Evolutionary conservation across 164 flowering plant species (phyloP).

Genomic region (Litsea cubeba): DNA sequence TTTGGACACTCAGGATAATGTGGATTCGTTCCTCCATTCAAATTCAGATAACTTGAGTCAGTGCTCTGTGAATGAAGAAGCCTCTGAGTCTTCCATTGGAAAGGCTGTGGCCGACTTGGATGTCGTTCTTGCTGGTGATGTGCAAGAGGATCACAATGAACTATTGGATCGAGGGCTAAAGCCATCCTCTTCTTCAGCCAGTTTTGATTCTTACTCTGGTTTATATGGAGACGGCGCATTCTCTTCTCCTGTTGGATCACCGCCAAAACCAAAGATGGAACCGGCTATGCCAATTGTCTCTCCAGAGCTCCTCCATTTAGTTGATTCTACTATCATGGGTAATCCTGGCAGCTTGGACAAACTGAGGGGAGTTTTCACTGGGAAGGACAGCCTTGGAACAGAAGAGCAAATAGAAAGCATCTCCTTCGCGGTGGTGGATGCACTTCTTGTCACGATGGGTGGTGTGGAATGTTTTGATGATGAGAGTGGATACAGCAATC

Average conservation of each 20-base stretch:
- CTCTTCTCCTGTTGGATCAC: conserved; percentile 59
- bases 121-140: conserved; percentile 27
- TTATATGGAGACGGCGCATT: conserved; percentile 38
- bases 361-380: conserved; percentile 68
- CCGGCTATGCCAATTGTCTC: conserved; percentile 78
- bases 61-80: conserved; percentile 5
- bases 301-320: conserved; percentile 91
- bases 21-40: conserved; percentile 25
- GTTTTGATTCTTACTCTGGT: conserved; percentile 47
- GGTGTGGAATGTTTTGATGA: conserved; percentile 98
- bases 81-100: conserved; percentile 24
- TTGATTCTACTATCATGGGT: conserved; percentile 98
- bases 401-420: conserved; percentile 60
- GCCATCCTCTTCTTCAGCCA: conserved; percentile 43
- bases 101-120: conserved; percentile 27
- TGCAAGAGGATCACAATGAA: conserved; percentile 29
- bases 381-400: conserved; percentile 59
- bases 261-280: conserved; percentile 52
- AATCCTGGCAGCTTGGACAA: conserved; percentile 83
- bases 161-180: conserved; percentile 19
- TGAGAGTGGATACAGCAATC: conserved; percentile 70
- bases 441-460: conserved; percentile 97
- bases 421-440: conserved; percentile 74
- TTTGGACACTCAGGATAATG: conserved; percentile 17
- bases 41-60: conserved; percentile 36